Base-by-base conservation (phyloP, 495 filamentous ascomycete genomes). In the Aspergillus steynii region DNA sequence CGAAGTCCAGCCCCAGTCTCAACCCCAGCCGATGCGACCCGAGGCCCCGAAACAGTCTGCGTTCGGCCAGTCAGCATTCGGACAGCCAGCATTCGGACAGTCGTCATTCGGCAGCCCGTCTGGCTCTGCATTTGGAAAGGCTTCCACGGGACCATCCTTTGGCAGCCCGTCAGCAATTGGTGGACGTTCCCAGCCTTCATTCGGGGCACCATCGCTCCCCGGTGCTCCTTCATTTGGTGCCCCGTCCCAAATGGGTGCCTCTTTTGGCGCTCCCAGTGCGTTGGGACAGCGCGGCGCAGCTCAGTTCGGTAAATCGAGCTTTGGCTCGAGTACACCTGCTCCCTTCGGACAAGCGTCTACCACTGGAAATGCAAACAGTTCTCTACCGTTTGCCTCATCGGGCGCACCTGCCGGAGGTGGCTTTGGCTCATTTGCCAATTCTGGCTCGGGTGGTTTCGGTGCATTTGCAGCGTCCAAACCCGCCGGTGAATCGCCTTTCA, bases 111-210 rank as follows among this genome's bases (percentile, higher is more conserved):
- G 58, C 9, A 71, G 61, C 31, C 65, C 71, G n/a, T 67, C 73
- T 8, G 59, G 56, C 27, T 73, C 85, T 45, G 71, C 82, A 28
- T 85, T 89, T 67, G 79, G 80, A 8, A 70, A 80, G 28, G 65
- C 83, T 9, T 76, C 80, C n/a, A 9, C 53, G 3, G 14, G 3
- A 42, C 37, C 37, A 12, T 42, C 37, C 1, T 42, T 42, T 42
- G 58, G 58, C 10, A 71, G 61, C 49, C 65, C 71, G 10, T 68
- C 73, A 4, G 59, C 60, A 46, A 53, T 77, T 12, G 70, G 65
- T 31, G 65, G 64, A 20, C 61, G 53, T 46, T 63, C 63, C 49
- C 64, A 53, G 67, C 74, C 85, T 42, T 70, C 81, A 29, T 84
- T 89, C 67, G 79, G 82, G 12, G 69, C 37, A 14, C 37, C 37